These are phyloP conservation scores for Trametes meyenii DNA, from an alignment of 768 basidiomycete species.

Conservation along the genomic window DNA sequence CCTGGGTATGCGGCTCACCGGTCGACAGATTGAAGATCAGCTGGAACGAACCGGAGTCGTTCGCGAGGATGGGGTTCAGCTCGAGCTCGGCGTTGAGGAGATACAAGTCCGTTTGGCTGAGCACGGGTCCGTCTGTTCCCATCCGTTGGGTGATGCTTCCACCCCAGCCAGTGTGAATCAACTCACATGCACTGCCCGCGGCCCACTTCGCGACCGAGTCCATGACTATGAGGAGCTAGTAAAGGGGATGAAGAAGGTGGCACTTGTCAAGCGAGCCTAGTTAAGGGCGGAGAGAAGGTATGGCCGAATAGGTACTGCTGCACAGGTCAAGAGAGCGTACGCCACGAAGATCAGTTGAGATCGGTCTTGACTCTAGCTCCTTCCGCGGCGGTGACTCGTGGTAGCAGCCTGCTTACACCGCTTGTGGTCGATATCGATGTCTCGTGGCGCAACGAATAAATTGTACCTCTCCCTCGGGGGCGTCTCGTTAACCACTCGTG, in stretches of 20 bases:
- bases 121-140: constrained; percentile 70
- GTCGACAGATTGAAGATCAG: constrained; percentile 73
- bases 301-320: neutral
- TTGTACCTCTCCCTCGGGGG: neutral
- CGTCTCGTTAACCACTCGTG: neutral
- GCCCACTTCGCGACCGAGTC: constrained; percentile 29
- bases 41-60: constrained; percentile 51
- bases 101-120: constrained; percentile 81
- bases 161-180: neutral
- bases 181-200: constrained; percentile 24
- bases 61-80: constrained; percentile 72
- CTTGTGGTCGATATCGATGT: neutral
- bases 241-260: neutral
- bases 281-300: neutral
- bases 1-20: constrained; percentile 42
- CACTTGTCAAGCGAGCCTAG: neutral
- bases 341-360: constrained; percentile 14
- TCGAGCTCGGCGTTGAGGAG: constrained; percentile 67
- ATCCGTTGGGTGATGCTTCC: neutral
- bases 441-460: neutral
- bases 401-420: neutral
- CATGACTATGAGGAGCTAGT: constrained; percentile 5
- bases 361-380: neutral
- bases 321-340: neutral
- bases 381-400: neutral